A percentile compares a stretch with the other conserved stretches of the same genome.
These are phyloP conservation scores for Macaranga tanarius DNA, from an alignment of 441 rosid species.

Conservation along the genomic window DNA sequence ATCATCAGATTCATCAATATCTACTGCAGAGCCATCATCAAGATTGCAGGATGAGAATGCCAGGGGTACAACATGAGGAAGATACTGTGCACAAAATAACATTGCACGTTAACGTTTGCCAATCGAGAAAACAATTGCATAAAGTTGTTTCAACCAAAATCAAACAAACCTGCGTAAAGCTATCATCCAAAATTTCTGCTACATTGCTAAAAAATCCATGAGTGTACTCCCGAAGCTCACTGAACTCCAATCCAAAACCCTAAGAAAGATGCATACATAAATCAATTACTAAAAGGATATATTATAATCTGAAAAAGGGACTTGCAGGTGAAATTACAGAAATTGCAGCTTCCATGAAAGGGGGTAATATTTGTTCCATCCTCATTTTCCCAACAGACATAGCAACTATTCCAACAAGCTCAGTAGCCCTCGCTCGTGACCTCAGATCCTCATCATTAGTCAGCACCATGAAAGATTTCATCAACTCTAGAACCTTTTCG, in stretches of 20 bases:
- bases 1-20: constrained; percentile 90
- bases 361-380: constrained; percentile 80
- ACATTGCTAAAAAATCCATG: constrained; percentile 98
- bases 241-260: constrained; percentile 94
- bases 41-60: constrained; percentile 95
- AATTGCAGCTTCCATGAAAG: constrained; percentile 95
- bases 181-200: constrained; percentile 91
- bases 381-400: constrained; percentile 87
- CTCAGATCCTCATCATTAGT: constrained; percentile 87
- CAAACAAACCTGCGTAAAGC: constrained; percentile 70
- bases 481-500: constrained; percentile 80
- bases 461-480: constrained; percentile 96
- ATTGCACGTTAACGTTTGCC: constrained; percentile 9
- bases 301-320: constrained; percentile 20
- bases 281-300: constrained; percentile 18
- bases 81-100: constrained; percentile 60
- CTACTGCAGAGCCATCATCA: constrained; percentile 98
- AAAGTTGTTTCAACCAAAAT: constrained; percentile 22
- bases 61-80: constrained; percentile 87
- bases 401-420: constrained; percentile 98
- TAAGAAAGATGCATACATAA: constrained; percentile 30
- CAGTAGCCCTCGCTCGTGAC: constrained; percentile 96
- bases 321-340: constrained; percentile 51
- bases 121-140: constrained; percentile 11
- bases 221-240: constrained; percentile 96